Evolutionary conservation across 768 basidiomycete species (phyloP).

Genomic region (Leucosporidium scottii): DNA sequence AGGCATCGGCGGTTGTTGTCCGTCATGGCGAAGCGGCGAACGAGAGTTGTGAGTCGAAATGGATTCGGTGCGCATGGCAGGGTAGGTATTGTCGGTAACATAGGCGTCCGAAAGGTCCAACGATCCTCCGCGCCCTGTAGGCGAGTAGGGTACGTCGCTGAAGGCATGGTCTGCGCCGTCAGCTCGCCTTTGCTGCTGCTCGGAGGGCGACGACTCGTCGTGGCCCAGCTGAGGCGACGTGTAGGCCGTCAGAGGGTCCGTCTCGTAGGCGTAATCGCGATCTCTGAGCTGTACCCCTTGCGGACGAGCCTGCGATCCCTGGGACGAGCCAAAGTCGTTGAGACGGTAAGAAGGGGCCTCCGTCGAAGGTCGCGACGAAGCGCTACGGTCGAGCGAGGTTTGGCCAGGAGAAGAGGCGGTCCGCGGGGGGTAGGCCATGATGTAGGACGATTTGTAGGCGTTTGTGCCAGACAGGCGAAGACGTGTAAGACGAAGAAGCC

Average conservation of each 20-base stretch:
- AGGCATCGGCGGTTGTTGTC: not conserved
- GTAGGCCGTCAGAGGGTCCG: slow-evolving; percentile 18
- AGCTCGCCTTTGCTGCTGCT: not conserved
- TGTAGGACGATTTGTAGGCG: too few relatives aligned
- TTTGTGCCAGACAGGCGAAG: too few relatives aligned
- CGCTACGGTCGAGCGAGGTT: too few relatives aligned
- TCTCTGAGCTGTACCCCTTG: not conserved
- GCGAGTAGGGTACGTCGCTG: not conserved
- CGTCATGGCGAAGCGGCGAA: slow-evolving; percentile 7
- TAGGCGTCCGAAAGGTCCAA: slow-evolving; percentile 19
- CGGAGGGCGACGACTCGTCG: not conserved
- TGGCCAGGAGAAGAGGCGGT: too few relatives aligned
- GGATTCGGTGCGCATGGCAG: not conserved
- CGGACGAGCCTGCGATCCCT: too few relatives aligned
- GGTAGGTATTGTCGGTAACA: not conserved
- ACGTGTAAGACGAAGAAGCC: too few relatives aligned
- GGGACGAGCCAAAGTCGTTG: too few relatives aligned
- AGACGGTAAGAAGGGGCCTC: too few relatives aligned
- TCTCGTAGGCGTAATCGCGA: slow-evolving; percentile 3
- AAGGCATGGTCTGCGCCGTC: slow-evolving; percentile 5
- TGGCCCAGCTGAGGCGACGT: slow-evolving; percentile 13
- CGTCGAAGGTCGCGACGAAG: too few relatives aligned
- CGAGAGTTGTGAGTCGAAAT: slow-evolving; percentile 28
- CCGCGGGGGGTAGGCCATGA: too few relatives aligned
- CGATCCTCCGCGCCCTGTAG: slow-evolving; percentile 1